A percentile compares a stretch with the other conserved stretches of the same genome.
Conservation (phyloP, 768 basidiomycete species). For the Chlorophyllum brunneum region DNA sequence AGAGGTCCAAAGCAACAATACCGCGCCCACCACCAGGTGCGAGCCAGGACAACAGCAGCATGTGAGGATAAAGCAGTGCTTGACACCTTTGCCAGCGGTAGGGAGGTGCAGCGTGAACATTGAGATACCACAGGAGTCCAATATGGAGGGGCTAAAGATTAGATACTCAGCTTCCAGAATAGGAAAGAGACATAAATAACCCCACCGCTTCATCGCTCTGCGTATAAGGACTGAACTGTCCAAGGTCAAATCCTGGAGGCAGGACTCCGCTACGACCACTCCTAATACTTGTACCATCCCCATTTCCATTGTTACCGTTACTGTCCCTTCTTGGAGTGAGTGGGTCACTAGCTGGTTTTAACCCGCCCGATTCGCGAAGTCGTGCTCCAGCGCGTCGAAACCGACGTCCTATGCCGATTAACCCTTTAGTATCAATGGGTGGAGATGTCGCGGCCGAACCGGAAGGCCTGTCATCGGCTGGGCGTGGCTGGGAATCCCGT, state of each 20-base stretch:
- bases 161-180: conserved; percentile 17
- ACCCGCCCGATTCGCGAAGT: conserved; percentile 28
- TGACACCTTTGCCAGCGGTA: conserved; percentile 82
- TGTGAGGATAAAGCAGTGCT: conserved; percentile 78
- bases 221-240: conserved; percentile 43
- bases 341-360: conserved; percentile 19
- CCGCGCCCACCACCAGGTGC: conserved; percentile 80
- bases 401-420: conserved; percentile 49
- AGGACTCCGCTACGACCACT: conserved; percentile 28
- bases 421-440: conserved; percentile 35
- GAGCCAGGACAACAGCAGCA: conserved; percentile 84
- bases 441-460: conserved; percentile 27
- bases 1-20: conserved; percentile 79
- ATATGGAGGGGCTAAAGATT: conserved; percentile 75
- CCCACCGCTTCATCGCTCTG: conserved; percentile 47
- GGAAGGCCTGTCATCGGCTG: conserved; percentile 34
- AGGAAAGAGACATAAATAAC: conserved; percentile 14
- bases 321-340: conserved; percentile 21
- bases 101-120: conserved; percentile 79
- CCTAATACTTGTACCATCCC: conserved; percentile 27
- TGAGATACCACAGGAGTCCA: conserved; percentile 87
- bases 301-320: conserved; percentile 19
- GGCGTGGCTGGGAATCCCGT: conserved; percentile 46
- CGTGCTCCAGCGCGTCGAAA: conserved; percentile 34
- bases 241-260: conserved; percentile 41